Percentiles rank a stretch among this genome's conserved stretches.
Conservation (phyloP, 108 stramenopile species). For the Fistulifera pelliculosa region DNA sequence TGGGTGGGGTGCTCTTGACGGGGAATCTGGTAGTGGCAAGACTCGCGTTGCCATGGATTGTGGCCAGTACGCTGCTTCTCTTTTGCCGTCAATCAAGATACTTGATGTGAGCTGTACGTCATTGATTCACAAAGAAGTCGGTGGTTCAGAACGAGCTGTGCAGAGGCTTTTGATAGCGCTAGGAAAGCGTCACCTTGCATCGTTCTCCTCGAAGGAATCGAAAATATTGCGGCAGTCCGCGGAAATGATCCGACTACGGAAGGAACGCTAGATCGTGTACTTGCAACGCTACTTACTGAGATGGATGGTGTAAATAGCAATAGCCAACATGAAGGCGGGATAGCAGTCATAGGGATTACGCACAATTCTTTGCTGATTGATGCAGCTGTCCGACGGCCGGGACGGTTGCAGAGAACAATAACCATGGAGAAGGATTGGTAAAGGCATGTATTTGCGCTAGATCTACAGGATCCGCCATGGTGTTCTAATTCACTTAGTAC, state of each 20-base stretch:
- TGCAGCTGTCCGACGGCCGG: slow-evolving; percentile 69
- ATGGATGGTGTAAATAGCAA: slow-evolving; percentile 64
- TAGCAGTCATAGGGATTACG: slow-evolving; percentile 75
- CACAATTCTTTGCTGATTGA: slow-evolving; percentile 62
- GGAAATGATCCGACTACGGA: slow-evolving; percentile 81
- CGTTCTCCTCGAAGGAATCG: slow-evolving; percentile 76
- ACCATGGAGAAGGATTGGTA: background rate
- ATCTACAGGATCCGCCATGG: too few relatives aligned
- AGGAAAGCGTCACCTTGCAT: slow-evolving; percentile 78
- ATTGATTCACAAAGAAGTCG: slow-evolving; percentile 81
- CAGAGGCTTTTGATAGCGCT: slow-evolving; percentile 46
- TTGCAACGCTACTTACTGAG: slow-evolving; percentile 74
- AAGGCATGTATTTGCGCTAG: too few relatives aligned
- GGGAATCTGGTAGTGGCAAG: slow-evolving; percentile 68
- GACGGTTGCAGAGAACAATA: slow-evolving; percentile 47
- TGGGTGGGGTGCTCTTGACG: slow-evolving; percentile 70
- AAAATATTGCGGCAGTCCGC: slow-evolving; percentile 64
- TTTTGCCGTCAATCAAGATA: slow-evolving; percentile 43
- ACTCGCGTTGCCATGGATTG: slow-evolving; percentile 52
- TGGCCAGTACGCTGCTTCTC: slow-evolving; percentile 44
- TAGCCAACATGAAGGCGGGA: slow-evolving; percentile 10
- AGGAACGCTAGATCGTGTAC: slow-evolving; percentile 81
- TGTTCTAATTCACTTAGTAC: too few relatives aligned
- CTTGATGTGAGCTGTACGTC: slow-evolving; percentile 81
- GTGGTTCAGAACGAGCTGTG: slow-evolving; percentile 72